Evolutionary conservation across 495 filamentous ascomycete species (phyloP).

Genomic region (Evernia prunastri): DNA sequence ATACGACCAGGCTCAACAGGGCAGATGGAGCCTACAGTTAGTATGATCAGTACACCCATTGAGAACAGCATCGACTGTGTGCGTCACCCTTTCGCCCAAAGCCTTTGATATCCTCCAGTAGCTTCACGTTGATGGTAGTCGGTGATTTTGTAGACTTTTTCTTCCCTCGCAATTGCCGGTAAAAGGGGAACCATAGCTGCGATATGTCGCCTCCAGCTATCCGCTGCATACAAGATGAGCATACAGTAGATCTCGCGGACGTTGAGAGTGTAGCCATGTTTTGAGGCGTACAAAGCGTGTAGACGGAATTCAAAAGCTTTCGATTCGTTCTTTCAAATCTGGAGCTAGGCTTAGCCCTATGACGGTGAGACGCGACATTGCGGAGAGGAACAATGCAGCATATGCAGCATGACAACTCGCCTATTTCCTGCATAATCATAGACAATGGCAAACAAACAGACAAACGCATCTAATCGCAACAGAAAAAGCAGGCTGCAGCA

Average conservation of each 20-base stretch:
- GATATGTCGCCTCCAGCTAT: slow-evolving; percentile 20
- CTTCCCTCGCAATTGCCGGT: slow-evolving; percentile 45
- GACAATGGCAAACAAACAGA: not conserved
- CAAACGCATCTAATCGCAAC: not conserved
- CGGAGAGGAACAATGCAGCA: not conserved
- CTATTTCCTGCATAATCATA: not conserved
- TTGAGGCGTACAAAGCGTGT: not conserved
- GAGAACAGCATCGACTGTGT: not conserved
- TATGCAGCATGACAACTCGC: not conserved
- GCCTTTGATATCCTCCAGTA: slow-evolving; percentile 51
- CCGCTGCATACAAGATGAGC: slow-evolving; percentile 27
- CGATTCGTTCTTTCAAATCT: not conserved
- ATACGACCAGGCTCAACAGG: slow-evolving; percentile 48
- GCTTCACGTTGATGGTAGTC: slow-evolving; percentile 51
- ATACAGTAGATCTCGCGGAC: slow-evolving; percentile 16
- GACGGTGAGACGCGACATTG: not conserved
- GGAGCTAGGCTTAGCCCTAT: not conserved
- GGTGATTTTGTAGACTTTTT: slow-evolving; percentile 44
- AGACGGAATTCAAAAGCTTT: not conserved
- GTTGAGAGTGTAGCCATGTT: slow-evolving; percentile 5
- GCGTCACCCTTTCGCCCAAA: slow-evolving; percentile 54
- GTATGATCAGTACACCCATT: not conserved
- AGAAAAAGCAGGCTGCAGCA: not conserved
- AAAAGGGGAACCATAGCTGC: slow-evolving; percentile 21
- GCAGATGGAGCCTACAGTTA: slow-evolving; percentile 44